Evolutionary conservation across 495 filamentous ascomycete genomes (phyloP).

Genomic region (Podospora pseudocomata): DNA sequence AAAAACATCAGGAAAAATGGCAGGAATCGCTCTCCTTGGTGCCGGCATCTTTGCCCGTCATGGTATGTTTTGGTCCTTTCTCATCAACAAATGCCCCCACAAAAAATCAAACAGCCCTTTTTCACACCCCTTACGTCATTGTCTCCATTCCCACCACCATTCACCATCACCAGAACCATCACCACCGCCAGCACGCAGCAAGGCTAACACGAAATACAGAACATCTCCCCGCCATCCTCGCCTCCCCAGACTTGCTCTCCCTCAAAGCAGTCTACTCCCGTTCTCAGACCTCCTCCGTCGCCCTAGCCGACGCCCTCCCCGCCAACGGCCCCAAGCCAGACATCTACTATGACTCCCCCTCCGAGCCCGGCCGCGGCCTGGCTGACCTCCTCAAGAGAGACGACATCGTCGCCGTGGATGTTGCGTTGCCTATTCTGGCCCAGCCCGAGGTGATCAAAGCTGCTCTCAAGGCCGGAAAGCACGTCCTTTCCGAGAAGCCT

Average conservation of each 20-base stretch:
- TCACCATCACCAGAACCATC: constrained; percentile 1
- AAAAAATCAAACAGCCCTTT: neutral
- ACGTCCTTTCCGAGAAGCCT: constrained; percentile 79
- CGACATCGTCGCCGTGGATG: constrained; percentile 66
- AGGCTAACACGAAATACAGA: constrained; percentile 21
- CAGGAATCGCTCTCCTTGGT: constrained; percentile 64
- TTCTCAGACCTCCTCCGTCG: constrained; percentile 44
- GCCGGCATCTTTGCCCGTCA: constrained; percentile 52
- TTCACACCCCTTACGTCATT: neutral
- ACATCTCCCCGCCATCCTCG: constrained; percentile 51
- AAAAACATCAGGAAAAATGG: constrained; percentile 19
- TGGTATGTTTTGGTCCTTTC: constrained; percentile 26
- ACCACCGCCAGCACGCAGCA: constrained; percentile 13
- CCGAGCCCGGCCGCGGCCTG: constrained; percentile 45
- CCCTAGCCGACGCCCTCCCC: constrained; percentile 32
- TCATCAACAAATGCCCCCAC: neutral
- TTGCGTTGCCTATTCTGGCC: constrained; percentile 62
- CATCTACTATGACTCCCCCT: constrained; percentile 54
- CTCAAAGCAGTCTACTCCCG: constrained; percentile 64
- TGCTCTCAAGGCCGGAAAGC: constrained; percentile 66
- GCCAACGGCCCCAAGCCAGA: constrained; percentile 34
- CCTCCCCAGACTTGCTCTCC: constrained; percentile 32
- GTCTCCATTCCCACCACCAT: neutral
- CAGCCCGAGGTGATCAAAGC: constrained; percentile 56
- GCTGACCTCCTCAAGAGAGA: constrained; percentile 57